phyloP scores from a whole-genome alignment of 2,329 filamentous ascomycete genomes.

The Escovopsis sp. region DNA sequence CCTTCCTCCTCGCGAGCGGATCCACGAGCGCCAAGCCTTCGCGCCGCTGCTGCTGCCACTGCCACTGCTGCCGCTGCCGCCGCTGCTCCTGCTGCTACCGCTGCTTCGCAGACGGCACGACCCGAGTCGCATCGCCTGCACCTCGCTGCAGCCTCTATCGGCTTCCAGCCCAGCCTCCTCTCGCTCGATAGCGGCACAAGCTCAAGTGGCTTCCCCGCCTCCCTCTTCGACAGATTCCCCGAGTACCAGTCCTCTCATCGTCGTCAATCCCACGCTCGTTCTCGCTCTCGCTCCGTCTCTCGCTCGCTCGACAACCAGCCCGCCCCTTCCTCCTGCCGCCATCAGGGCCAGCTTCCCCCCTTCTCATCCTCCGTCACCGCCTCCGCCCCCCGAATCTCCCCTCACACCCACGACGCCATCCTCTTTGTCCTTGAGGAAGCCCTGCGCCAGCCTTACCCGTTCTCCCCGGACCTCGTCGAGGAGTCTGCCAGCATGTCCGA shows the following conservation, averaged over 20 bases:
- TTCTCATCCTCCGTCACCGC: constrained; percentile 17
- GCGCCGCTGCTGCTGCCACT: constrained; percentile 19
- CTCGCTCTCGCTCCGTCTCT: no score
- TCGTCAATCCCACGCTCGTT: no score
- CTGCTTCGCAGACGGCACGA: constrained; percentile 25
- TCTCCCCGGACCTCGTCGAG: constrained; percentile 73
- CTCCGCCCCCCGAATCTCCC: constrained; percentile 51
- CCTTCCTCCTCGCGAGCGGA: constrained; percentile 31
- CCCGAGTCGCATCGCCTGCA: constrained; percentile 29
- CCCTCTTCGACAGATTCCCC: constrained; percentile 13
- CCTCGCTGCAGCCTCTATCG: constrained; percentile 31
- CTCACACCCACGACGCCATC: constrained; percentile 75
- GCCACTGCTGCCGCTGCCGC: constrained; percentile 25
- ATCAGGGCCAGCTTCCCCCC: constrained; percentile 9
- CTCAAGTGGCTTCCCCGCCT: constrained; percentile 23
- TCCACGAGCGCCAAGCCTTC: constrained; percentile 37
- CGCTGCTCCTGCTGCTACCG: no score
- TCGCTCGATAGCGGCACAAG: constrained; percentile 7
- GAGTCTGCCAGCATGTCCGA: constrained; percentile 90
- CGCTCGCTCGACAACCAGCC: no score
- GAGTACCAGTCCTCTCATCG: neutral
- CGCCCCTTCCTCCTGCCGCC: constrained; percentile 12
- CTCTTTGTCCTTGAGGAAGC: constrained; percentile 87
- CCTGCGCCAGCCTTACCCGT: constrained; percentile 63
- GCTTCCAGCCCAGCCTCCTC: constrained; percentile 27